These are phyloP conservation scores for Eurotiales sp. DNA, from an alignment of 2,329 filamentous ascomycete genomes.

Conservation along the genomic window DNA sequence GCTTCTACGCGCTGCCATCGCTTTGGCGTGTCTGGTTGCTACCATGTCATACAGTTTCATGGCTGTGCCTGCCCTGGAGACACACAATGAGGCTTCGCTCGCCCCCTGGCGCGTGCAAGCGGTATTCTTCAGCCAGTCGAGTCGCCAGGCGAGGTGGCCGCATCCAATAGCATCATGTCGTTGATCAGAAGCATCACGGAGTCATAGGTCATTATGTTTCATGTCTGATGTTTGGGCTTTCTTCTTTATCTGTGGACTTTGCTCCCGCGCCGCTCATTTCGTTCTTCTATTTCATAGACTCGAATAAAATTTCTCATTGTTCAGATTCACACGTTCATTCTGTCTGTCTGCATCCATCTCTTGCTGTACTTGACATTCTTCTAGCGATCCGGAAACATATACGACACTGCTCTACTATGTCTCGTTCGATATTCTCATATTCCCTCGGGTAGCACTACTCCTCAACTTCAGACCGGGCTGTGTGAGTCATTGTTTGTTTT, in stretches of 20 bases:
- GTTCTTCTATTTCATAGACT: neutral
- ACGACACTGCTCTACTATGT: slow-evolving; percentile 16
- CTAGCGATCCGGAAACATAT: neutral
- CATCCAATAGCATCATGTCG: slow-evolving; percentile 10
- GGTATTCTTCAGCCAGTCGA: neutral
- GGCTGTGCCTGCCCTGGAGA: slow-evolving; percentile 1
- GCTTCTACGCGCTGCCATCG: neutral
- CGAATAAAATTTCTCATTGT: neutral
- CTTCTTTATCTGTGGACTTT: neutral
- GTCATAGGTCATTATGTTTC: neutral
- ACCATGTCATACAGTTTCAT: slow-evolving; percentile 13
- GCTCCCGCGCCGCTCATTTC: neutral
- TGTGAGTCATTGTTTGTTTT: slow-evolving; percentile 13
- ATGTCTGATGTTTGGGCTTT: neutral
- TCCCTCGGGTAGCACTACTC: slow-evolving; percentile 15
- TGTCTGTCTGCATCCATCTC: no score
- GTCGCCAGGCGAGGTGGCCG: no score
- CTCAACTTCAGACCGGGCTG: slow-evolving; percentile 5
- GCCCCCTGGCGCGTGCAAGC: slow-evolving; percentile 12
- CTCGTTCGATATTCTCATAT: slow-evolving; percentile 8
- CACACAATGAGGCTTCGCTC: no score
- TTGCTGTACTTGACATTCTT: neutral
- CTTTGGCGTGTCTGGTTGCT: neutral
- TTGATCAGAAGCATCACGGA: neutral
- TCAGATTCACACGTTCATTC: no score